Percentiles rank a stretch among this genome's conserved stretches.
phyloP scores from a whole-genome alignment of 140 eudicot species.

The Erigeron philadelphicus region DNA sequence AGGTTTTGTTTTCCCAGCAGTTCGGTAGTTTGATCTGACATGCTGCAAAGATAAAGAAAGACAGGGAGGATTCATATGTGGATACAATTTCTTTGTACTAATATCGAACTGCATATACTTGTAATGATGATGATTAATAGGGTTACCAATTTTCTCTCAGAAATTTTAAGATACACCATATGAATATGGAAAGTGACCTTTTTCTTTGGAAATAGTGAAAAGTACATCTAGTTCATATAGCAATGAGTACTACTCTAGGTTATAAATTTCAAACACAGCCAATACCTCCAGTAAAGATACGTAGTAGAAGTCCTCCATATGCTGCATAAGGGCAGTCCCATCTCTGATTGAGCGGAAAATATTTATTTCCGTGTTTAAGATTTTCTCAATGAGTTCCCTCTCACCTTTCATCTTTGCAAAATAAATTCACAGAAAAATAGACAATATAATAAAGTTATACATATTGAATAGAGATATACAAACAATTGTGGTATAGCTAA shows the following conservation, averaged over 20 bases:
- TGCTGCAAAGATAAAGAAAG: constrained; percentile 34
- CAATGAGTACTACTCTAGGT: not conserved
- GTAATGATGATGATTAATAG: not conserved
- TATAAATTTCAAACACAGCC: not conserved
- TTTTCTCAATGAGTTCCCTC: constrained; percentile 79
- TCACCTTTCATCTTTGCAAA: constrained; percentile 83
- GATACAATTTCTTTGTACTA: not conserved
- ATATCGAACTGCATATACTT: too few species aligned
- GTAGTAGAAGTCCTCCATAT: constrained; percentile 95
- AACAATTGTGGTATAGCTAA: not conserved
- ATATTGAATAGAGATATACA: not conserved
- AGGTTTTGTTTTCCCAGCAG: constrained; percentile 31
- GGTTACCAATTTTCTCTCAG: not conserved
- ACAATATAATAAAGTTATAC: not conserved
- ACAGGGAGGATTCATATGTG: constrained; percentile 2
- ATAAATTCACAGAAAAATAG: constrained; percentile 8
- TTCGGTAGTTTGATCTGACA: constrained; percentile 55
- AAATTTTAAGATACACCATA: not conserved
- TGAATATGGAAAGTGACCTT: not conserved
- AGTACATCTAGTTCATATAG: not conserved
- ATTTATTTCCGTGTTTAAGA: constrained; percentile 85
- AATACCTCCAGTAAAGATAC: constrained; percentile 75
- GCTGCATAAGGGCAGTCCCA: constrained; percentile 97
- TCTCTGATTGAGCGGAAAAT: constrained; percentile 84
- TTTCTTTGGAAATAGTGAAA: not conserved